Evolutionary conservation across 768 basidiomycete species (phyloP).

Genomic region (Rhizopogon roseolus): DNA sequence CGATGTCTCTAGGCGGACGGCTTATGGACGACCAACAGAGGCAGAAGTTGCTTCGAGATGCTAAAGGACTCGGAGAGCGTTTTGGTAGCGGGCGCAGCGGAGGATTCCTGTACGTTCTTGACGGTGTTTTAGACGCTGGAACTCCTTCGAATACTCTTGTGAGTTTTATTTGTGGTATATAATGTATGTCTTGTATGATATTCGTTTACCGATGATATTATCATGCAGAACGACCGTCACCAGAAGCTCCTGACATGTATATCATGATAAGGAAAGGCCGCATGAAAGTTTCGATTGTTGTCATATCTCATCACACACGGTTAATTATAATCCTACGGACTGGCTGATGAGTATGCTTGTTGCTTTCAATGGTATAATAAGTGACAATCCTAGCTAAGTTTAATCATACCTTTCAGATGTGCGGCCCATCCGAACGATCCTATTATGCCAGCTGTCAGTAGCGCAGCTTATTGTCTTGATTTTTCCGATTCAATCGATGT

Average conservation of each 20-base stretch:
- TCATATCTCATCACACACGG: no score
- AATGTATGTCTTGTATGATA: background rate
- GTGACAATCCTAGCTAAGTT: no score
- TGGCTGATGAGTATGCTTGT: background rate
- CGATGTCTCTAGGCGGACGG: constrained; percentile 83
- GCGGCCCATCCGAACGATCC: no score
- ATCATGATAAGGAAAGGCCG: no score
- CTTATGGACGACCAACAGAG: constrained; percentile 88
- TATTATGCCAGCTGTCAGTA: no score
- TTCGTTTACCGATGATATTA: background rate
- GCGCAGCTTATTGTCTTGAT: no score
- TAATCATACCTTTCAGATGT: no score
- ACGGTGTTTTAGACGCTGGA: background rate
- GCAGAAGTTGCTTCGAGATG: constrained; percentile 72
- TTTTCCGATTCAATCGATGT: no score
- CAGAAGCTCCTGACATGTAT: no score
- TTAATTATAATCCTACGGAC: no score
- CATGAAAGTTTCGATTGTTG: background rate
- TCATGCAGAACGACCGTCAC: no score
- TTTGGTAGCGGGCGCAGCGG: constrained; percentile 75
- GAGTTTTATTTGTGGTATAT: background rate
- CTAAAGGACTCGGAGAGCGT: constrained; percentile 74
- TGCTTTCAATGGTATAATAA: background rate
- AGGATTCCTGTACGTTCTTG: constrained; percentile 43
- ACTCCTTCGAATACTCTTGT: background rate